phyloP scores from a whole-genome alignment of 2,329 filamentous ascomycete species.

The Dichotomopilus funicola region DNA sequence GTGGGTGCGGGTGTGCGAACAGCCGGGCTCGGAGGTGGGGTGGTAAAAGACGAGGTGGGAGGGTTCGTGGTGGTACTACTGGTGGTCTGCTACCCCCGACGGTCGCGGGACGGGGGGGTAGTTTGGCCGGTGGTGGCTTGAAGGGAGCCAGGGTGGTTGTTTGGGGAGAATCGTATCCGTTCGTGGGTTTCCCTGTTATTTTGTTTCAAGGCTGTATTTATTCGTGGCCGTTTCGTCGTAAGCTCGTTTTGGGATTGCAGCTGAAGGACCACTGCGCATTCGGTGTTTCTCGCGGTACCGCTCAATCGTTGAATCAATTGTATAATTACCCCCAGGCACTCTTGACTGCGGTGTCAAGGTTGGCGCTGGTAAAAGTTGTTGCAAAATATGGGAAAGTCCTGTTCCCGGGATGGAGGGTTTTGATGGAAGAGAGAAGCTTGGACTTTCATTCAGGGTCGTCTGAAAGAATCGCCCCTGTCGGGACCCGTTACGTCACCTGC shows the following conservation, averaged over 20 bases:
- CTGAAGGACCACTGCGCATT: no score
- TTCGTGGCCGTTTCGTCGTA: no score
- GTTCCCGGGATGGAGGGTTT: no score
- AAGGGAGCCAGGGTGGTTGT: constrained; percentile 5
- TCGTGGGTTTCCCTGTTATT: background rate
- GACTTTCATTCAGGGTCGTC: no score
- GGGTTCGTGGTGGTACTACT: constrained; percentile 25
- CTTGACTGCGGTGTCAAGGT: background rate
- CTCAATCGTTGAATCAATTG: no score
- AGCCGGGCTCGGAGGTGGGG: background rate
- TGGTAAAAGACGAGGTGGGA: constrained; percentile 36
- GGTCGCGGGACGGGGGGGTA: constrained; percentile 24
- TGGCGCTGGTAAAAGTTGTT: background rate
- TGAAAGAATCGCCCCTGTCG: no score
- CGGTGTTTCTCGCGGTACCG: no score
- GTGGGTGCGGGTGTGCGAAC: constrained; percentile 29
- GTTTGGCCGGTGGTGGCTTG: constrained; percentile 2
- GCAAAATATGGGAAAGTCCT: background rate
- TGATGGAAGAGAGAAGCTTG: no score
- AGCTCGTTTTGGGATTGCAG: no score
- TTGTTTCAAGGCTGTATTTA: background rate
- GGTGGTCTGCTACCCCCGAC: constrained; percentile 21
- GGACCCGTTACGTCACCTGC: no score
- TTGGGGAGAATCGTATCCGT: background rate
- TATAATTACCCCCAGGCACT: no score